phyloP scores from a whole-genome alignment of 2,329 filamentous ascomycete genomes.

The Cladosporium austrohemisphaericum region DNA sequence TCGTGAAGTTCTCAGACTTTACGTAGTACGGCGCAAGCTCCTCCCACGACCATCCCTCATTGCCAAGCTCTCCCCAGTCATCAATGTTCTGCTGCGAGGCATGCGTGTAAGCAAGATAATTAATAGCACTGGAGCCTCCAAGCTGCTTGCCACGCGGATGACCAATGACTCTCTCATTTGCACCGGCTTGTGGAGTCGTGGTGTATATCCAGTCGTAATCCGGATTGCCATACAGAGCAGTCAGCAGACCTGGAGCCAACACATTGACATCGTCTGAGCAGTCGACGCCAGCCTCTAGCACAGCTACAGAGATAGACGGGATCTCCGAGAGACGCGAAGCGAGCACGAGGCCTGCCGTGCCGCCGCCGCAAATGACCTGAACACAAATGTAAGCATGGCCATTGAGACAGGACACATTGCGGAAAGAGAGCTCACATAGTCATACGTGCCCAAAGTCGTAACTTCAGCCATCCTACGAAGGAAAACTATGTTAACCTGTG shows the following conservation, averaged over 20 bases:
- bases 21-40: slow-evolving; percentile 31
- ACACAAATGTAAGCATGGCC: no score
- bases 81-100: slow-evolving; percentile 32
- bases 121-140: slow-evolving; percentile 17
- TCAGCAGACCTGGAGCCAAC: slow-evolving; percentile 11
- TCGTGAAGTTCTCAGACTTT: slow-evolving; percentile 28
- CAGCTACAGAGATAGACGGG: slow-evolving; percentile 25
- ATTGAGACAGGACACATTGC: no score
- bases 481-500: no score
- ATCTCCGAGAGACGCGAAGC: slow-evolving; percentile 22
- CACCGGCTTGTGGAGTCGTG: slow-evolving; percentile 17
- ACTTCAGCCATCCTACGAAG: no score
- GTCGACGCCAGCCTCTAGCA: slow-evolving; percentile 31
- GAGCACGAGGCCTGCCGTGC: slow-evolving; percentile 23
- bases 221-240: slow-evolving; percentile 19
- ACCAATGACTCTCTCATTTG: slow-evolving; percentile 10
- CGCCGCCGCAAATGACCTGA: slow-evolving; percentile 18
- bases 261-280: slow-evolving; percentile 16
- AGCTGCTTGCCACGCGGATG: slow-evolving; percentile 19
- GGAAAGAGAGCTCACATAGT: no score
- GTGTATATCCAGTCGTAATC: slow-evolving; percentile 35
- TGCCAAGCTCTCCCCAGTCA: slow-evolving; percentile 34
- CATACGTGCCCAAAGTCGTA: no score
- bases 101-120: slow-evolving; percentile 17
- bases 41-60: slow-evolving; percentile 31